Conservation (phyloP, 1,284 basidiomycete genomes). For the Ustilago sp. region DNA sequence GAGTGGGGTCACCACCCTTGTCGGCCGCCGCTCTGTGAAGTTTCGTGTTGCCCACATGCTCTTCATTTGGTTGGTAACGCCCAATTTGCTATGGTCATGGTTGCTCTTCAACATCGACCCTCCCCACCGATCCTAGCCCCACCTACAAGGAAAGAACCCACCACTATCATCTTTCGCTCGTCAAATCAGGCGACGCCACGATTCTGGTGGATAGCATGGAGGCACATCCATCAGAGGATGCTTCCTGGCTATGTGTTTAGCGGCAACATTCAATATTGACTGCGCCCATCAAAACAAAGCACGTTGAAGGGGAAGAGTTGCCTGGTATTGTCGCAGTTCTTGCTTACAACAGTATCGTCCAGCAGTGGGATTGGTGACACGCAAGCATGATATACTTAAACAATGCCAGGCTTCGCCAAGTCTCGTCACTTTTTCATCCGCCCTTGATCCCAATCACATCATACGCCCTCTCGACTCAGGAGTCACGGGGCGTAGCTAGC, state of each 20-base stretch:
- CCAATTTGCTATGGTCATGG: neutral
- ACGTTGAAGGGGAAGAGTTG: neutral
- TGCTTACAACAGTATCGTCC: neutral
- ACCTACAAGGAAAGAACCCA: neutral
- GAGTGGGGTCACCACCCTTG: neutral
- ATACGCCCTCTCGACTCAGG: neutral
- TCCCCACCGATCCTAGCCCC: neutral
- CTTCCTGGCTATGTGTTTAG: neutral
- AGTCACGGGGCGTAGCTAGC: neutral
- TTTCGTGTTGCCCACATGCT: neutral
- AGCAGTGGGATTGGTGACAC: neutral
- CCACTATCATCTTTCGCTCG: neutral
- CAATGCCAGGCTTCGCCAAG: too few species aligned
- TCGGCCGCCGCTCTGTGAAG: neutral
- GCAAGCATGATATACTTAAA: neutral
- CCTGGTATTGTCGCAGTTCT: neutral
- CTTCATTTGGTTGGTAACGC: neutral
- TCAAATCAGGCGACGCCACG: neutral
- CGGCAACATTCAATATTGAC: neutral
- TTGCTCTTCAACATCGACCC: neutral
- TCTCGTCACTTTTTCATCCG: neutral
- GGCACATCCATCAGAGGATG: neutral
- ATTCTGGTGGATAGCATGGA: neutral
- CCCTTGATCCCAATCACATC: too few species aligned
- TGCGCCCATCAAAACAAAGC: too few species aligned